phyloP scores from a whole-genome alignment of 805 yeast genomes.

The Lachancea lanzarotensis region DNA sequence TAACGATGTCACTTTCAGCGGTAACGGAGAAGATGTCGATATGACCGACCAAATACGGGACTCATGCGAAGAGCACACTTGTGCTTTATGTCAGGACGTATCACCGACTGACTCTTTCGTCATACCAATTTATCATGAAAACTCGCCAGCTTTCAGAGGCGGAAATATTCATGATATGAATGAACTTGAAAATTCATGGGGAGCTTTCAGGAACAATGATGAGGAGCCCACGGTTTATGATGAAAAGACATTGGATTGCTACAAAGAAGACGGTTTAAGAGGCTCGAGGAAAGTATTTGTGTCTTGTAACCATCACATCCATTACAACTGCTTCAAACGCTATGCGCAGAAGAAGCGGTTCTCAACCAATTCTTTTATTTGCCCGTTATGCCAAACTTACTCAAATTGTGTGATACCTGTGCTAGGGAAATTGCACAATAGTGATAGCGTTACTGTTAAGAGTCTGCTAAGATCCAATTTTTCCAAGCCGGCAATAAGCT shows the following conservation, averaged over 20 bases:
- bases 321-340: constrained; percentile 66
- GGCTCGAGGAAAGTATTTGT: constrained; percentile 41
- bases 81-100: constrained; percentile 56
- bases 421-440: constrained; percentile 12
- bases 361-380: constrained; percentile 64
- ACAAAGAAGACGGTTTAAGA: constrained; percentile 14
- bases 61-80: constrained; percentile 32
- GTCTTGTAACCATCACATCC: constrained; percentile 95
- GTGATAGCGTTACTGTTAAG: background rate
- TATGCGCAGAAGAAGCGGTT: constrained; percentile 55
- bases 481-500: background rate
- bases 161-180: constrained; percentile 21
- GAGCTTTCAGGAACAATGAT: constrained; percentile 25
- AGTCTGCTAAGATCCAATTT: background rate
- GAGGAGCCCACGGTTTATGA: constrained; percentile 18
- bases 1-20: constrained; percentile 33
- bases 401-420: constrained; percentile 31
- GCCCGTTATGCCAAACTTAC: constrained; percentile 88
- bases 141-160: constrained; percentile 45
- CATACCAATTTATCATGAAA: constrained; percentile 45
- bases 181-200: constrained; percentile 28
- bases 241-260: constrained; percentile 15
- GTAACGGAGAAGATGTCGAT: constrained; percentile 40
- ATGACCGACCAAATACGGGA: constrained; percentile 28
- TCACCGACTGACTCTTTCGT: constrained; percentile 49